phyloP scores from a whole-genome alignment of 306 rosid species.

The Prunus salicina region DNA sequence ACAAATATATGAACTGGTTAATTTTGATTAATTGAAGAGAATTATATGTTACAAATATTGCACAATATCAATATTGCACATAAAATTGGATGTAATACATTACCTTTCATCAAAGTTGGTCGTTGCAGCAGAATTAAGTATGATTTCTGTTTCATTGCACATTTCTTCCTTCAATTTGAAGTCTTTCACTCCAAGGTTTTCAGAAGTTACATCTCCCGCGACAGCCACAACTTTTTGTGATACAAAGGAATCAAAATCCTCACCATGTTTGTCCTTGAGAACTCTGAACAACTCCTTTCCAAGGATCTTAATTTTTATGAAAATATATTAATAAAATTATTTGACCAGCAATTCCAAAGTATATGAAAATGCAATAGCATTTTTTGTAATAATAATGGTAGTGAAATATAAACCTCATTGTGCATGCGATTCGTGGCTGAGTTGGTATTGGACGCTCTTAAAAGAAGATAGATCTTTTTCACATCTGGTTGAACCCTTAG shows the following conservation, averaged over 20 bases:
- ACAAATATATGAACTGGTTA: neutral
- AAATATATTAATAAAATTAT: neutral
- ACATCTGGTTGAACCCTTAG: slow-evolving; percentile 24
- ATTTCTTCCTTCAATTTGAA: slow-evolving; percentile 3
- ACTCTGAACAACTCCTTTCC: slow-evolving; percentile 16
- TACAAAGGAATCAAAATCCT: slow-evolving; percentile 21
- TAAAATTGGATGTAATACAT: too few species aligned
- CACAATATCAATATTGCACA: too few species aligned
- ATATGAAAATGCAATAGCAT: neutral
- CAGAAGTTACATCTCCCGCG: slow-evolving; percentile 26
- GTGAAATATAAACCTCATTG: slow-evolving; percentile 9
- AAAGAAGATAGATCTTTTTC: slow-evolving; percentile 25
- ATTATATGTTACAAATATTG: too few species aligned
- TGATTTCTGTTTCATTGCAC: slow-evolving; percentile 15
- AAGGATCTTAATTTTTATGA: neutral
- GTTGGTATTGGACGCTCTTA: slow-evolving; percentile 17
- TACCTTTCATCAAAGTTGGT: slow-evolving; percentile 39
- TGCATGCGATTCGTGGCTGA: slow-evolving; percentile 17
- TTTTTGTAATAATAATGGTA: too few species aligned
- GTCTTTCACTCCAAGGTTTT: slow-evolving; percentile 27
- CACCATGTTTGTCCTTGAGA: neutral
- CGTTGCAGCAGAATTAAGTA: slow-evolving; percentile 29
- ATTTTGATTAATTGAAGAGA: neutral
- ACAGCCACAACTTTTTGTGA: slow-evolving; percentile 24
- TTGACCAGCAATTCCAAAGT: neutral